A percentile compares a stretch with the other conserved stretches of the same genome.
Evolutionary conservation across 345 rosid genomes (phyloP).

Genomic region (Euphorbia lathyris): DNA sequence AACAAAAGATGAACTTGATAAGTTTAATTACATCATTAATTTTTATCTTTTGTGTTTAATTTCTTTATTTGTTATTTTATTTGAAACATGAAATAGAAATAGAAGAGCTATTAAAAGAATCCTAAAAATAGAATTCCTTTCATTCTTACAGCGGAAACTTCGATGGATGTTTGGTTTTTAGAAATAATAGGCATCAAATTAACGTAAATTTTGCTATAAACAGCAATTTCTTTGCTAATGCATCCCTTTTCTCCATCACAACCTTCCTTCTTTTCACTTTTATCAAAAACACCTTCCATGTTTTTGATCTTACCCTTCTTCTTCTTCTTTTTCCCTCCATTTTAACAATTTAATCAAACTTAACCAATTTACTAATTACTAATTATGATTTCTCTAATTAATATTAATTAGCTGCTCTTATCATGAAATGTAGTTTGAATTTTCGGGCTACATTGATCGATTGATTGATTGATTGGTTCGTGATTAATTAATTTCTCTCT

Average conservation of each 20-base stretch:
- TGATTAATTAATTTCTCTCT: neutral
- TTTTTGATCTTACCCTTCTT: slow-evolving; percentile 3
- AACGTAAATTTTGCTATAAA: slow-evolving; percentile 3
- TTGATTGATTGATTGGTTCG: neutral
- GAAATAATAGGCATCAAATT: slow-evolving; percentile 17
- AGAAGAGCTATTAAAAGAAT: slow-evolving; percentile 18
- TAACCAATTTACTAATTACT: neutral
- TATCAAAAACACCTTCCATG: slow-evolving; percentile 13
- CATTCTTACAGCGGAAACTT: slow-evolving; percentile 28
- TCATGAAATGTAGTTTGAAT: slow-evolving; percentile 2
- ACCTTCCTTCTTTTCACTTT: slow-evolving; percentile 1
- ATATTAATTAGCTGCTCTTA: neutral
- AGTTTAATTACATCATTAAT: too few relatives aligned
- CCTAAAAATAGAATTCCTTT: slow-evolving; percentile 25
- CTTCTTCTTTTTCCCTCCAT: neutral
- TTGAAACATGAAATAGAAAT: slow-evolving; percentile 6
- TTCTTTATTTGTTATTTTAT: too few relatives aligned
- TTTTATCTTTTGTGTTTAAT: too few relatives aligned
- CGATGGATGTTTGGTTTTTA: slow-evolving; percentile 26
- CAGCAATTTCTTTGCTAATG: slow-evolving; percentile 10
- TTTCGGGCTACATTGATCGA: neutral
- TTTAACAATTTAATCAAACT: neutral
- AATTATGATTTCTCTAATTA: neutral
- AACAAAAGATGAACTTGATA: too few relatives aligned
- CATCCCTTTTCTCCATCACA: slow-evolving; percentile 17